Conservation (phyloP, 139 green algal genomes). For the Volvox africanus region DNA sequence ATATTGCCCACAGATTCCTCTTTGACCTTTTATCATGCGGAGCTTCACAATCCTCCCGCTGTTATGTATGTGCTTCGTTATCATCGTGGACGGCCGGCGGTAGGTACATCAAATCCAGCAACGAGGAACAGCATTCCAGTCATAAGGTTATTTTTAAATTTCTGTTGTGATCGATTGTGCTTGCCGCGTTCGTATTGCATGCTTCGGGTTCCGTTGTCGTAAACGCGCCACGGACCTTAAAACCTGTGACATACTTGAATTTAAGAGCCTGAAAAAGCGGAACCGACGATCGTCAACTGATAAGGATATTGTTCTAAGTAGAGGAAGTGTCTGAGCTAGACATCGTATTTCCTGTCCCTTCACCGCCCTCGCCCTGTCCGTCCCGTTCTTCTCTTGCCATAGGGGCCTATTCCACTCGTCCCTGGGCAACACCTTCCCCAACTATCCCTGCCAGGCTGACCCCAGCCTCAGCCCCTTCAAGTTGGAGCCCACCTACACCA, state of each 20-base stretch:
- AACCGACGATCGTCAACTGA: too few relatives aligned
- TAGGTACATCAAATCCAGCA: neutral
- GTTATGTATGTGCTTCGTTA: neutral
- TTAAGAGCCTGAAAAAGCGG: too few relatives aligned
- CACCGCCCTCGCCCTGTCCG: neutral
- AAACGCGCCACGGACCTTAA: neutral
- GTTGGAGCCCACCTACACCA: constrained; percentile 31
- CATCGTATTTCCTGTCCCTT: neutral
- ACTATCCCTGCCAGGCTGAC: constrained; percentile 18
- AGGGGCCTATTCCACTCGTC: neutral
- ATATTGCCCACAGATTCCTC: neutral
- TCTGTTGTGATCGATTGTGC: neutral
- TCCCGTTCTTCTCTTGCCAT: neutral
- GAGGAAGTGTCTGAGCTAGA: too few relatives aligned
- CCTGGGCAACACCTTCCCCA: neutral
- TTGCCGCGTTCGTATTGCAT: neutral
- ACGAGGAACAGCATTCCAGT: neutral
- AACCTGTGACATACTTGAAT: neutral
- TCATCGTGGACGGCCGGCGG: neutral
- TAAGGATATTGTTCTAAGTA: too few relatives aligned
- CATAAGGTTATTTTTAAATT: neutral
- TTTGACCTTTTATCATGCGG: neutral
- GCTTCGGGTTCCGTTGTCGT: neutral
- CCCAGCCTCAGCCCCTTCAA: constrained; percentile 16
- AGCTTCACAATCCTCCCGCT: constrained; percentile 11